Percentiles rank a stretch among this genome's conserved stretches.
Conservation (phyloP, 352 stramenopile genomes). For the Elongisporangium prolatum region DNA sequence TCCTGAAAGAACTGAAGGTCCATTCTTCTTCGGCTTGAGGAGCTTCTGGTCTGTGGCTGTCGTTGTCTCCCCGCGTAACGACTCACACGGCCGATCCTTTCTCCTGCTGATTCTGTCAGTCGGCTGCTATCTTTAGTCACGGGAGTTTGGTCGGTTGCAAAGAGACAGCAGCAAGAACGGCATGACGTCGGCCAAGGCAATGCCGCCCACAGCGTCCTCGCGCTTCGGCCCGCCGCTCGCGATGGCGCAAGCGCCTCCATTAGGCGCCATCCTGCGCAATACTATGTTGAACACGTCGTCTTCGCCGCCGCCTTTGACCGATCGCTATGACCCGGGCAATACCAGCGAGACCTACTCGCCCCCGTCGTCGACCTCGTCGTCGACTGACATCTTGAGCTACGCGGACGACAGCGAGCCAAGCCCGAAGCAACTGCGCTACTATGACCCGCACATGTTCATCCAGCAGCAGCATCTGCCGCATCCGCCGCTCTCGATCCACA, state of each 20-base stretch:
- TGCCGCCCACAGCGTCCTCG: not conserved
- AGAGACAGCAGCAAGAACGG: not conserved
- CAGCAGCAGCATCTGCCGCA: not conserved
- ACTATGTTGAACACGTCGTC: not conserved
- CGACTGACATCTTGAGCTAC: not conserved
- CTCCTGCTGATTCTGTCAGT: not conserved
- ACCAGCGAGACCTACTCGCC: not conserved
- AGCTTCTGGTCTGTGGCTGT: not conserved
- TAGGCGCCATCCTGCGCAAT: not conserved
- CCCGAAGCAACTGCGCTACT: not conserved
- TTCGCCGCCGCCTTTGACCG: not conserved
- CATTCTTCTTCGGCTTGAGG: not conserved
- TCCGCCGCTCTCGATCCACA: slow-evolving; percentile 1
- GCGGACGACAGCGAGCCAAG: not conserved
- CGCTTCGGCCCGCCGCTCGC: not conserved
- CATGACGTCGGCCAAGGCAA: not conserved
- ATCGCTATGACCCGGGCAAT: not conserved
- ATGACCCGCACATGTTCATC: not conserved
- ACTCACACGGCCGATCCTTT: not conserved
- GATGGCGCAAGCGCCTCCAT: not conserved
- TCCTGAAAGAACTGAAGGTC: not conserved
- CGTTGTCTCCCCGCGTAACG: too few species aligned
- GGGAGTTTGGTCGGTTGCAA: not conserved
- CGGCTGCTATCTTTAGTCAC: not conserved
- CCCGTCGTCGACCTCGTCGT: not conserved